These are phyloP conservation scores for Trichosanthes truncata DNA, from an alignment of 306 rosid genomes.

Conservation along the genomic window DNA sequence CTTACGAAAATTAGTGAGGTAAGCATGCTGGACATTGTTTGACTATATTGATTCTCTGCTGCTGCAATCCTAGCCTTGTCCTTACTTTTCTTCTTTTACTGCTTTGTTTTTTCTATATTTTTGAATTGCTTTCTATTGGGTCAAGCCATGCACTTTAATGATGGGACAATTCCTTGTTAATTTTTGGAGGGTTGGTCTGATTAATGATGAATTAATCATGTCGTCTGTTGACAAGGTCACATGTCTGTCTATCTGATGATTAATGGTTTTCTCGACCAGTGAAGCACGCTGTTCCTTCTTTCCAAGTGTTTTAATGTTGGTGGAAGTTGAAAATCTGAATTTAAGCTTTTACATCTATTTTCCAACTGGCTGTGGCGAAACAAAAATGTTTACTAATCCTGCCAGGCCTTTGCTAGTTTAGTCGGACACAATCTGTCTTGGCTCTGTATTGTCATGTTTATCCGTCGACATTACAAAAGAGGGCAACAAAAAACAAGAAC, in stretches of 20 bases:
- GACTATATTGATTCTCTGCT: not conserved
- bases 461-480: not conserved
- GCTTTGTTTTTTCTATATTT: not conserved
- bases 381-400: not conserved
- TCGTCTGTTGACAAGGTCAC: not conserved
- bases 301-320: not conserved
- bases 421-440: not conserved
- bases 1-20: constrained; percentile 41
- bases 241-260: not conserved
- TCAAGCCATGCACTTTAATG: not conserved
- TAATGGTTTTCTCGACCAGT: not conserved
- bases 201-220: not conserved
- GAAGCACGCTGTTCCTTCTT: not conserved
- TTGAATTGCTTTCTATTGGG: not conserved
- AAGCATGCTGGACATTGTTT: constrained; percentile 12
- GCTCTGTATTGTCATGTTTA: not conserved
- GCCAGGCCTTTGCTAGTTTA: not conserved
- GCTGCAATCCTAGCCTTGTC: not conserved
- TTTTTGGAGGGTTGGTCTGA: not conserved
- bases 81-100: not conserved
- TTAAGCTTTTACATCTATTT: not conserved
- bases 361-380: not conserved
- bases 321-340: not conserved
- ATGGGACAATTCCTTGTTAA: not conserved
- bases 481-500: not conserved